Base-by-base conservation (phyloP, 208 protist species). In the Sergeia podlipaevii region DNA sequence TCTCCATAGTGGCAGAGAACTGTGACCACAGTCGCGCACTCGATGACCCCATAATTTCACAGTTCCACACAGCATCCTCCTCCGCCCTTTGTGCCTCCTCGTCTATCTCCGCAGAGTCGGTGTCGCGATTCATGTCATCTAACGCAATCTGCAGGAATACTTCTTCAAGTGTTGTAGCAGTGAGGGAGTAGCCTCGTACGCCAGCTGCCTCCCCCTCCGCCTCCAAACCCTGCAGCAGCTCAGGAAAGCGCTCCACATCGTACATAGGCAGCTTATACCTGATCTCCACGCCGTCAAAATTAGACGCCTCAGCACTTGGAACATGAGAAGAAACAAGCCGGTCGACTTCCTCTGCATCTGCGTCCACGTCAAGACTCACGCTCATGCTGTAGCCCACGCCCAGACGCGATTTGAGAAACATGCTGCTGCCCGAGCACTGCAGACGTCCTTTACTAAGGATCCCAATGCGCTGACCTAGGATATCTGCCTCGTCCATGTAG, bases 401-500 rank as follows among this genome's bases (percentile, higher is more conserved):
- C 17, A 78, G 34, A 11, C 69, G 39, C 1, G 60, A 65, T 47
- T 82, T 82, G 18, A 82, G 60, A 39, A 78, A 77, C 17, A 77
- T 11, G 39, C 50, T 70, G 38, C 63, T 76, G n/a, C 75, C 75
- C n/a, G 48, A 47, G 50, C 74, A 81, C 28, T 63, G 46, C 4
- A 83, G 38, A 10, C 44, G n/a, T 33, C 78, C 78, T 21, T 55
- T 21, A n/a, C 55, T 54, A 62, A 97, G 77, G 45, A 98, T 95
- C 0, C 69, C 89, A 54, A 97, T 95, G 36, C 69, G 60, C 47
- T 96, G 66, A 29, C 73, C 69, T 3, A 98, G 68, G 17, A 85
- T 43, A 52, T 97, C 76, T 5, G 95, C 95, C 64, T 98, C 95
- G 45, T 97, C 93, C 90, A 97, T 95, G 65, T 60, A 86, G 48